phyloP scores from a whole-genome alignment of 2,329 filamentous ascomycete species.

The Ophiostoma tasmaniense region DNA sequence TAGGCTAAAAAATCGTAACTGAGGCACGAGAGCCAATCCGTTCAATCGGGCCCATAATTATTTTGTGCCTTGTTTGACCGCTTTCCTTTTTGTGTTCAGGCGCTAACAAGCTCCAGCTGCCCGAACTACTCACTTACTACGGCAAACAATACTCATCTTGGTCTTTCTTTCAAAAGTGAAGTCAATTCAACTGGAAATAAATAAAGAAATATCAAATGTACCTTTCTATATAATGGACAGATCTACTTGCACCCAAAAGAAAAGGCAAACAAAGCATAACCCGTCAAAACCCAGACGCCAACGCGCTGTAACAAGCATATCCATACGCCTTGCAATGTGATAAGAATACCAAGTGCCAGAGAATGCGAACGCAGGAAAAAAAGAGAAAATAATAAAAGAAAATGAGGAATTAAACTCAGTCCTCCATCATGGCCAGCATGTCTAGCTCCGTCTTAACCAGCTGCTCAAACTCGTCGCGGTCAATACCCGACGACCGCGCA shows the following conservation, averaged over 20 bases:
- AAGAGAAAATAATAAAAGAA: background rate
- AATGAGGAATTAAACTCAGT: conserved; percentile 24
- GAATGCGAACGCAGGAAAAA: background rate
- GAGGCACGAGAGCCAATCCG: too few species aligned
- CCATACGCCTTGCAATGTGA: conserved; percentile 4
- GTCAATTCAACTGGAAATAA: background rate
- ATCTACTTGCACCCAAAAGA: background rate
- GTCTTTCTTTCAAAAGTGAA: background rate
- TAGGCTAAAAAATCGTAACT: conserved; percentile 7
- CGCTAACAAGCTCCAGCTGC: background rate
- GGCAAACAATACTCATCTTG: too few species aligned
- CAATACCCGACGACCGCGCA: conserved; percentile 62
- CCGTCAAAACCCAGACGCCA: background rate
- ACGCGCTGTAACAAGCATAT: conserved; percentile 4
- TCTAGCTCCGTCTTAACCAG: conserved; percentile 65
- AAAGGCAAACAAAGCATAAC: background rate
- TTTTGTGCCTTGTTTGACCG: conserved; percentile 15
- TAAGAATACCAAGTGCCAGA: background rate
- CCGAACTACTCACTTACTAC: background rate
- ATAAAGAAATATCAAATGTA: background rate
- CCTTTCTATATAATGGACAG: background rate
- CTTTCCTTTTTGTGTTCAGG: background rate
- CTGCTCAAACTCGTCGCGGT: conserved; percentile 64
- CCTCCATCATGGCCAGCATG: conserved; percentile 59
- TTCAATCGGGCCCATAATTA: too few species aligned